These are phyloP conservation scores for Apophysomyces sp. DNA, from an alignment of 371 early-diverging fungal genomes.

Conservation along the genomic window DNA sequence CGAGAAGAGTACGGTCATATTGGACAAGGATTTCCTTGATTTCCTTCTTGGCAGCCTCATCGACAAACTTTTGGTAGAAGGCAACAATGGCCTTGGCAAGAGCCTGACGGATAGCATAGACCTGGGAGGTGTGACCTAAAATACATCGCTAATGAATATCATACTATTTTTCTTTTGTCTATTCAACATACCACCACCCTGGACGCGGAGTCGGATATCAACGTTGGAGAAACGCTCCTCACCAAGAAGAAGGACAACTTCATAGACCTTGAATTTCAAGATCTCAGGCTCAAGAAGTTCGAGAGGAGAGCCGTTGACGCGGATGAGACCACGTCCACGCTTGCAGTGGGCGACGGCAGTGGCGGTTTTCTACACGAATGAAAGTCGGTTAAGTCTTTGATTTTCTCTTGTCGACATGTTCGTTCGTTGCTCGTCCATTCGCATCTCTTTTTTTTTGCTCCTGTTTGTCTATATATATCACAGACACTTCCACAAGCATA, in stretches of 20 bases:
- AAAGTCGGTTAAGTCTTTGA: background rate
- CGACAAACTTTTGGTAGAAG: slow-evolving; percentile 97
- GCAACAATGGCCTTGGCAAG: slow-evolving; percentile 98
- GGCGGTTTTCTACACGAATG: slow-evolving; percentile 98
- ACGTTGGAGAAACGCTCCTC: slow-evolving; percentile 92
- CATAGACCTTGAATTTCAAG: slow-evolving; percentile 95
- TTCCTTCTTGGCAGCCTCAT: slow-evolving; percentile 99
- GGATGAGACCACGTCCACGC: slow-evolving; percentile 92
- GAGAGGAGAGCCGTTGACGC: slow-evolving; percentile 95
- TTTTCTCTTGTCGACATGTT: background rate
- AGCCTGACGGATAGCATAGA: slow-evolving; percentile 99
- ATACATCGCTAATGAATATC: background rate
- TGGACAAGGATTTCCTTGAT: slow-evolving; percentile 91
- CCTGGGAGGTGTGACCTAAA: slow-evolving; percentile 79
- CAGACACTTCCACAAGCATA: background rate
- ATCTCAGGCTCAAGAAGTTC: slow-evolving; percentile 94
- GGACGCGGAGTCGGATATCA: slow-evolving; percentile 94
- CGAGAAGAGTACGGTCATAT: slow-evolving; percentile 97
- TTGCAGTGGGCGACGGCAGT: slow-evolving; percentile 98
- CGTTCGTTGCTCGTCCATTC: background rate
- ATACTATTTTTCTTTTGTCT: background rate
- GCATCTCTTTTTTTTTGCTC: background rate
- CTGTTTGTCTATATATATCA: too few species aligned
- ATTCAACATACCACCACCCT: slow-evolving; percentile 84
- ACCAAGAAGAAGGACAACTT: slow-evolving; percentile 94